A percentile compares a stretch with the other conserved stretches of the same genome.
Evolutionary conservation across 2,329 filamentous ascomycete species (phyloP).

Genomic region (Venturia aucupariae): DNA sequence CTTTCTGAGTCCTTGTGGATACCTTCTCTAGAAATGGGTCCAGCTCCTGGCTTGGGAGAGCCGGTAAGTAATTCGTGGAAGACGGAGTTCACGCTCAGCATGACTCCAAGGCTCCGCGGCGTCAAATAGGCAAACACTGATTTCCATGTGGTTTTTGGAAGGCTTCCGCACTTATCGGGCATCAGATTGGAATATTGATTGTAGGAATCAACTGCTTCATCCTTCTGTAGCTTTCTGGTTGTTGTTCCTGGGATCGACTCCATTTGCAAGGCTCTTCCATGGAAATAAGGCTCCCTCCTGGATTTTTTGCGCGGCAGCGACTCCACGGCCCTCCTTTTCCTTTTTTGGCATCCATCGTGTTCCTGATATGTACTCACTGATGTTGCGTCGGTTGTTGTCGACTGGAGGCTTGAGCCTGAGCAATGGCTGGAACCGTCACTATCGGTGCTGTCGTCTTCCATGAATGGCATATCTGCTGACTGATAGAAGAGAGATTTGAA

Average conservation of each 20-base stretch:
- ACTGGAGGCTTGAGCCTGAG: not conserved
- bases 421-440: not conserved
- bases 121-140: conserved; percentile 58
- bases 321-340: not conserved
- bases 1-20: conserved; percentile 48
- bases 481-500: not conserved
- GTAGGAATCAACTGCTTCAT: not conserved
- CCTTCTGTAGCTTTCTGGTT: not conserved
- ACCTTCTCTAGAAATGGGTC: conserved; percentile 22
- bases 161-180: conserved; percentile 24
- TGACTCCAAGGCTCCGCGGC: conserved; percentile 52
- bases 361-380: not conserved
- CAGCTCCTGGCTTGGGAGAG: not conserved
- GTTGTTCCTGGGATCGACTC: not conserved
- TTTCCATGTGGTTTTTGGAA: conserved; percentile 60
- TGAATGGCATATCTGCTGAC: not conserved
- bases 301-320: not conserved
- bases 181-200: not conserved
- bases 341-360: not conserved
- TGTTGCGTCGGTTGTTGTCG: conserved; percentile 1
- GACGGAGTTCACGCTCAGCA: conserved; percentile 58
- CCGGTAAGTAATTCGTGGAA: conserved; percentile 45
- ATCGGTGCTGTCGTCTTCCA: conserved; percentile 1
- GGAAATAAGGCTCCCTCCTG: not conserved
- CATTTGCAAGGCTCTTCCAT: not conserved